These are phyloP conservation scores for Naegleria gruberi DNA, from an alignment of 208 protist species.

Conservation along the genomic window DNA sequence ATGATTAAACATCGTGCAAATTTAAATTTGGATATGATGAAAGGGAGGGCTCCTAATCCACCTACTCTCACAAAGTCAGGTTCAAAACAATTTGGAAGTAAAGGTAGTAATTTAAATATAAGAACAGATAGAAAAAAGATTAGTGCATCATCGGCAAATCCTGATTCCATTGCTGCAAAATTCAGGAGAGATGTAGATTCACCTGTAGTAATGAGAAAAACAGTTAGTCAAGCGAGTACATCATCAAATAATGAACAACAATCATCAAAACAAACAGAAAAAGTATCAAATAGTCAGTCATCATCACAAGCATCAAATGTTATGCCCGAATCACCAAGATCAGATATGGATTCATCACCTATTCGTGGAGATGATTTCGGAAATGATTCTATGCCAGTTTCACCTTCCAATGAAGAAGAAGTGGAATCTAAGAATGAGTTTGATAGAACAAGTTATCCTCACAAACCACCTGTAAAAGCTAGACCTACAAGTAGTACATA, in stretches of 20 bases:
- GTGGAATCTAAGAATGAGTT: neutral
- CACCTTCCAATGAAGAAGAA: neutral
- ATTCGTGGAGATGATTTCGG: too few relatives aligned
- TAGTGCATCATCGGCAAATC: too few relatives aligned
- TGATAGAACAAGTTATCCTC: neutral
- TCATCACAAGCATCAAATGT: neutral
- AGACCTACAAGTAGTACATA: neutral
- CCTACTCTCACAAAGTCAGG: neutral
- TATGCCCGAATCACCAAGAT: neutral
- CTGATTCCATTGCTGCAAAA: neutral
- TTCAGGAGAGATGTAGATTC: neutral
- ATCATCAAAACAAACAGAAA: neutral
- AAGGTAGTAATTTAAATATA: too few relatives aligned
- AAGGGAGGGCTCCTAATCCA: neutral
- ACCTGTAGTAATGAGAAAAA: neutral
- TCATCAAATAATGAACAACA: neutral
- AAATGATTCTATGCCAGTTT: neutral
- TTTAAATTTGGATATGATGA: neutral
- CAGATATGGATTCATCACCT: neutral
- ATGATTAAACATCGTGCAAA: neutral
- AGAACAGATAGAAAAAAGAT: neutral
- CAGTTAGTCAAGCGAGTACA: neutral
- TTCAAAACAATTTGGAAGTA: neutral
- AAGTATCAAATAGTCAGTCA: too few relatives aligned
- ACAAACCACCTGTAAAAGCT: neutral